Evolutionary conservation across 73 alveolate species (phyloP), one percentile per base, ranked within the genome.

Genomic region (Halteria grandinella): DNA sequence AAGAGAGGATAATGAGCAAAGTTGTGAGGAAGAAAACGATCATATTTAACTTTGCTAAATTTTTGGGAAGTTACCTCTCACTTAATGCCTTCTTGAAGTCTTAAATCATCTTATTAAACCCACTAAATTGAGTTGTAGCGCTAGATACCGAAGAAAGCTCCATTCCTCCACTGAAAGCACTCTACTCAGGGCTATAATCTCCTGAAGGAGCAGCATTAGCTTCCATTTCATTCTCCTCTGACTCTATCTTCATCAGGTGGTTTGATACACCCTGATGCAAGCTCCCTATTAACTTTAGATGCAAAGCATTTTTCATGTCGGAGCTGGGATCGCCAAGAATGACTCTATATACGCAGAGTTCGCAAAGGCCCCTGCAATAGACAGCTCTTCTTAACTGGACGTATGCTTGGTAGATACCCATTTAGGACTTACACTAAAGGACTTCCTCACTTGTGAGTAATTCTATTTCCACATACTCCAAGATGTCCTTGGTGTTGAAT

Each of bases 21-120:
- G 29, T 4, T 18, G n/a, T 1, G 33, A 66, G 28, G 6, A 32
- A 1, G 1, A 44, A 2, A 3, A 66, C 47, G 17, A 66, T 15
- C 31, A 50, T 43, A 45, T 66, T 51, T 1, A 66, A 34, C 23
- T 44, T 12, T 1, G 31, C 45, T 1, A 66, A 33, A 44, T 6
- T 20, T 34, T 15, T 21, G 8, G 80, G 80, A 3, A 57, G 43
- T 47, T 66, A 45, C 29, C 66, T 66, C 29, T 66, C 80, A 2
- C 80, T 66, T 2, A 66, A 21, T 11, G 66, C 66, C 33, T 66
- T 66, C 39, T 66, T 66, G 29, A 66, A 66, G 47, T 66, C 80
- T 25, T 66, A 36, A 6, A 66, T 18, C 10, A 66, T 33, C 28
- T 66, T 66, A 44, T 66, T 66, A 47, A 66, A 66, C 4, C 51